These are phyloP conservation scores for Botryotinia convoluta DNA, from an alignment of 2,329 filamentous ascomycete genomes.

Conservation along the genomic window DNA sequence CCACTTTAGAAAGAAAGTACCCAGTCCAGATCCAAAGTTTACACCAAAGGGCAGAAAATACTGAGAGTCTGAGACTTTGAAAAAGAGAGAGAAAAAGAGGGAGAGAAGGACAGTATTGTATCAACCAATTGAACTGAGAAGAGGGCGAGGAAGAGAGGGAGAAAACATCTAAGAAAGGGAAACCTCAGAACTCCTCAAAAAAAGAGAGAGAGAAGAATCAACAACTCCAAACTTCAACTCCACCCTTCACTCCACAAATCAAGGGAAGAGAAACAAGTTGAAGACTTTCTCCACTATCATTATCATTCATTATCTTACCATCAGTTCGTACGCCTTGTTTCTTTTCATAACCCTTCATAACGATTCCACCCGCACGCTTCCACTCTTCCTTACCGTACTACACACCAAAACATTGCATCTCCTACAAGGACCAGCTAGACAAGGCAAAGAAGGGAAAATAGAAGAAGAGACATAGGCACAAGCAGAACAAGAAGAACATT, in stretches of 20 bases:
- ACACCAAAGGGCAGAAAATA: background rate
- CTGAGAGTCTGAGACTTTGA: background rate
- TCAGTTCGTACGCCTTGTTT: background rate
- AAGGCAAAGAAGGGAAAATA: background rate
- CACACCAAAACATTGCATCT: background rate
- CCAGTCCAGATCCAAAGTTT: background rate
- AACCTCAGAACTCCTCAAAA: background rate
- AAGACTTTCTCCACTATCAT: background rate
- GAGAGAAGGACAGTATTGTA: background rate
- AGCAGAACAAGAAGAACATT: background rate
- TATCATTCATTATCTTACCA: background rate
- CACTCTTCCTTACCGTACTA: slow-evolving; percentile 8
- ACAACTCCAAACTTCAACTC: background rate
- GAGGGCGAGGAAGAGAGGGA: background rate
- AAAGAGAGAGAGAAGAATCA: background rate
- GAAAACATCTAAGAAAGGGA: background rate
- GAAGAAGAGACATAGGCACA: background rate
- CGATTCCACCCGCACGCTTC: slow-evolving; percentile 1
- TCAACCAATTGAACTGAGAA: background rate
- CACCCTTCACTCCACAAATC: slow-evolving; percentile 2
- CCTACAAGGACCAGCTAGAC: background rate
- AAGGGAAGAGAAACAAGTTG: background rate
- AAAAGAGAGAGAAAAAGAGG: background rate
- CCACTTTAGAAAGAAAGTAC: slow-evolving; percentile 1
- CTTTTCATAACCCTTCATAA: background rate